phyloP scores from a whole-genome alignment of 2,329 filamentous ascomycete species.

The Ploettnerulaceae sp. region DNA sequence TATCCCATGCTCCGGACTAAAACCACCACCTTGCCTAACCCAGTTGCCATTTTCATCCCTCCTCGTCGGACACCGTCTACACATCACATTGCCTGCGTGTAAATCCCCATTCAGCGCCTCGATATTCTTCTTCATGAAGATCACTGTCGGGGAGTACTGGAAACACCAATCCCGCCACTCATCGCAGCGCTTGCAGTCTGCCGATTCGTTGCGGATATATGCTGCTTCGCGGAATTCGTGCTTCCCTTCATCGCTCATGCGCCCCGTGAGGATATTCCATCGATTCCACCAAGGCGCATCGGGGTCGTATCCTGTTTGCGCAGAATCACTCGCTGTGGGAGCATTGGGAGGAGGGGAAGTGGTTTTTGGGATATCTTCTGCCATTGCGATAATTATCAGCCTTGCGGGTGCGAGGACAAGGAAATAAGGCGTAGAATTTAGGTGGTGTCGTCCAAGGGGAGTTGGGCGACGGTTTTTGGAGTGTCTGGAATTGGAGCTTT shows the following conservation, averaged over 20 bases:
- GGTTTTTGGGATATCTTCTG: constrained; percentile 6
- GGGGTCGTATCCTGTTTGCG: constrained; percentile 59
- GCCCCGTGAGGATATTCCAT: constrained; percentile 74
- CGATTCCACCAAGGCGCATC: constrained; percentile 69
- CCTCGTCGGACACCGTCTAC: constrained; percentile 66
- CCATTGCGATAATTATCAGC: constrained; percentile 8
- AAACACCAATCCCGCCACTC: constrained; percentile 79
- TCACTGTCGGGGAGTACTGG: constrained; percentile 76
- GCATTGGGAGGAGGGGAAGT: constrained; percentile 11
- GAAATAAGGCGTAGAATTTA: background rate
- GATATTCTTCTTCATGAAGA: constrained; percentile 82
- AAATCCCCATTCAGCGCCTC: constrained; percentile 72
- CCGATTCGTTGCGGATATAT: constrained; percentile 68
- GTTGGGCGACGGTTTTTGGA: background rate
- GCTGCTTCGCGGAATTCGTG: constrained; percentile 74
- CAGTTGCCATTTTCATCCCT: constrained; percentile 43
- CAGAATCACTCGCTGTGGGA: constrained; percentile 47
- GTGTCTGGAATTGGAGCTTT: constrained; percentile 1
- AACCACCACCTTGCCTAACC: constrained; percentile 69
- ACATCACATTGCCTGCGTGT: constrained; percentile 70
- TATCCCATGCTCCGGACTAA: constrained; percentile 82
- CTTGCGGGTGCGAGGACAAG: background rate
- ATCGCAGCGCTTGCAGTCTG: constrained; percentile 79
- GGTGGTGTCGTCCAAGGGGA: background rate
- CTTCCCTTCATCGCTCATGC: constrained; percentile 62